Evolutionary conservation across 345 rosid species (phyloP).

Genomic region (Brassica incana): DNA sequence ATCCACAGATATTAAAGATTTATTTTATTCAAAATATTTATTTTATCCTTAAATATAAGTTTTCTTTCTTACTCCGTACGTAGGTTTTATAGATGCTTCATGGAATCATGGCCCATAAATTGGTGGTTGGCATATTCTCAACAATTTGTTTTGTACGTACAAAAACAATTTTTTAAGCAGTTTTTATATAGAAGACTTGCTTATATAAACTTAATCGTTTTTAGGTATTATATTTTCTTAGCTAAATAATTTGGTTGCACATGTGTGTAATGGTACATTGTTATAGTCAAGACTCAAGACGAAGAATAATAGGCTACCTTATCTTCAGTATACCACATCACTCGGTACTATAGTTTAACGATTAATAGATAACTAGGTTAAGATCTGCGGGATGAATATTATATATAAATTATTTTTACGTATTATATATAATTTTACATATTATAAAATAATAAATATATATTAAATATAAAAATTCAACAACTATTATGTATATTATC

Average conservation of each 20-base stretch:
- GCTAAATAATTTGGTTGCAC: background rate
- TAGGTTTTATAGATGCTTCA: background rate
- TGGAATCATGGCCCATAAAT: too few species aligned
- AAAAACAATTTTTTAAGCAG: background rate
- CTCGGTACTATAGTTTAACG: conserved; percentile 8
- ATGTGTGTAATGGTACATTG: background rate
- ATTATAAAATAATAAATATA: too few species aligned
- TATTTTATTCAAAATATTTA: background rate
- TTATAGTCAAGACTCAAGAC: conserved; percentile 2
- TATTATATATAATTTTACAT: too few species aligned
- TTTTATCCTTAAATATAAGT: background rate
- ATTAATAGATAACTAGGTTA: background rate
- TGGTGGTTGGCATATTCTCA: background rate
- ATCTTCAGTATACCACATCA: conserved; percentile 6
- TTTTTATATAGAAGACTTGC: background rate
- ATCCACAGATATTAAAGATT: background rate
- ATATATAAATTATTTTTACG: too few species aligned
- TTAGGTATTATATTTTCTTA: background rate
- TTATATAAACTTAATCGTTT: background rate
- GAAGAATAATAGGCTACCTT: conserved; percentile 8
- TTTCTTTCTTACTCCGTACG: background rate
- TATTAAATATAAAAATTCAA: too few species aligned
- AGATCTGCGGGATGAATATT: too few species aligned
- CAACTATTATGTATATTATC: too few species aligned
- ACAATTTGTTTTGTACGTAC: background rate